These are phyloP conservation scores for Phytopythium chamaehyphon DNA, from an alignment of 352 stramenopile genomes.

Conservation along the genomic window DNA sequence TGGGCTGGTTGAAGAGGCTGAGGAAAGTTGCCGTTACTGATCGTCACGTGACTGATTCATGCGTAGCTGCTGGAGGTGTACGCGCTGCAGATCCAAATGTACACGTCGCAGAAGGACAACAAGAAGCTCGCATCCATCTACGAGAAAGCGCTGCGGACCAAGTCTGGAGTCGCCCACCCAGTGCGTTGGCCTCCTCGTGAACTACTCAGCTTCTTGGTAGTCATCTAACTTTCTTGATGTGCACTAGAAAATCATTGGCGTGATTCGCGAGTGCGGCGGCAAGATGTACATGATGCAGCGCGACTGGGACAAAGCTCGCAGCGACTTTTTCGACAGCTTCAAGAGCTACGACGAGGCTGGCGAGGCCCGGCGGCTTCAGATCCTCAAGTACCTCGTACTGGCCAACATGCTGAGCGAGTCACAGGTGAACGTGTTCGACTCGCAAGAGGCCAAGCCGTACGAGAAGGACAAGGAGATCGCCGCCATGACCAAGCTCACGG, in stretches of 20 bases:
- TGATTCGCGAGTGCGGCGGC: constrained; percentile 94
- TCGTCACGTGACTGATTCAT: neutral
- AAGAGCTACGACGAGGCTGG: constrained; percentile 97
- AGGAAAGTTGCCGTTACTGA: neutral
- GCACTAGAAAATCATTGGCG: constrained; percentile 85
- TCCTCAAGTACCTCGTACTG: constrained; percentile 94
- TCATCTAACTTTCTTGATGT: too few relatives aligned
- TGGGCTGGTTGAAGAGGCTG: too few relatives aligned
- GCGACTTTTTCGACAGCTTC: constrained; percentile 95
- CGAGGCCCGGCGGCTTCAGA: constrained; percentile 87
- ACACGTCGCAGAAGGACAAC: constrained; percentile 90
- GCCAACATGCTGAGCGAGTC: constrained; percentile 94
- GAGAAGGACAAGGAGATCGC: constrained; percentile 94
- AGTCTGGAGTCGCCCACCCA: constrained; percentile 87
- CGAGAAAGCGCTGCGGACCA: constrained; percentile 87
- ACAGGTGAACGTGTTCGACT: constrained; percentile 95
- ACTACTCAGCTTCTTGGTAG: too few relatives aligned
- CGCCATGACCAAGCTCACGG: constrained; percentile 94
- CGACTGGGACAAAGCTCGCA: constrained; percentile 91
- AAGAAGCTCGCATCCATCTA: constrained; percentile 94
- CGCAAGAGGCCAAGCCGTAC: constrained; percentile 89
- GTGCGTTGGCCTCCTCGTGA: constrained; percentile 18
- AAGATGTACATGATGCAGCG: constrained; percentile 96
- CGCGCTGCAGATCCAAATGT: constrained; percentile 92
- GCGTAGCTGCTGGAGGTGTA: constrained; percentile 91